These are phyloP conservation scores for Striga hermonthica DNA, from an alignment of 305 asterid species.

Conservation along the genomic window DNA sequence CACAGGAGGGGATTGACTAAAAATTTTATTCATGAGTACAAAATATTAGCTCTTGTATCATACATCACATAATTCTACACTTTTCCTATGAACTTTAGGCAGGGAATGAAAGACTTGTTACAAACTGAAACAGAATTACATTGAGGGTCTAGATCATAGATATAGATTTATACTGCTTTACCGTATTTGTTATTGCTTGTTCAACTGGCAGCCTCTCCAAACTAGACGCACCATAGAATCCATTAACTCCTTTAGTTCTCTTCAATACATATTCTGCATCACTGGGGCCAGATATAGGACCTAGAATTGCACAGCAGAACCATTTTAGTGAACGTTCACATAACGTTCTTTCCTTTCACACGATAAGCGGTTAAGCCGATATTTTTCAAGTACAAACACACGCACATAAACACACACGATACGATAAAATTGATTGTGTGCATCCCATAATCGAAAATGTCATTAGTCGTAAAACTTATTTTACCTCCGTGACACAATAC, in stretches of 20 bases:
- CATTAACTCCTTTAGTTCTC: constrained; percentile 86
- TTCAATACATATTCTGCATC: constrained; percentile 84
- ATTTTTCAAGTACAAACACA: too few species aligned
- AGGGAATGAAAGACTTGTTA: not conserved
- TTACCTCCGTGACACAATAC: constrained; percentile 98
- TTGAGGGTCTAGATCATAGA: constrained; percentile 34
- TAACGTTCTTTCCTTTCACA: not conserved
- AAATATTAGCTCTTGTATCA: too few species aligned
- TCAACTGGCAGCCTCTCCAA: constrained; percentile 97
- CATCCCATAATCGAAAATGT: not conserved
- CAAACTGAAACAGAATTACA: too few species aligned
- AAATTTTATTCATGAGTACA: too few species aligned
- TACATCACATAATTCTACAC: too few species aligned
- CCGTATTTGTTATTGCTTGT: constrained; percentile 75
- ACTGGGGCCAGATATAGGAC: constrained; percentile 75
- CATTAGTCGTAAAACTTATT: constrained; percentile 5
- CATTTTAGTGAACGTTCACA: constrained; percentile 5
- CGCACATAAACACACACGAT: too few species aligned
- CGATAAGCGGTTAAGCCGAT: too few species aligned
- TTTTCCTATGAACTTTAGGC: too few species aligned
- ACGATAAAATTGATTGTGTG: too few species aligned
- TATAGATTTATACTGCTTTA: constrained; percentile 75
- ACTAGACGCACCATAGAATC: constrained; percentile 96
- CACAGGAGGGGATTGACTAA: too few species aligned
- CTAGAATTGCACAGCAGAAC: constrained; percentile 38